Evolutionary conservation across 805 yeast genomes (phyloP).

Genomic region (Zygosaccharomyces bisporus): DNA sequence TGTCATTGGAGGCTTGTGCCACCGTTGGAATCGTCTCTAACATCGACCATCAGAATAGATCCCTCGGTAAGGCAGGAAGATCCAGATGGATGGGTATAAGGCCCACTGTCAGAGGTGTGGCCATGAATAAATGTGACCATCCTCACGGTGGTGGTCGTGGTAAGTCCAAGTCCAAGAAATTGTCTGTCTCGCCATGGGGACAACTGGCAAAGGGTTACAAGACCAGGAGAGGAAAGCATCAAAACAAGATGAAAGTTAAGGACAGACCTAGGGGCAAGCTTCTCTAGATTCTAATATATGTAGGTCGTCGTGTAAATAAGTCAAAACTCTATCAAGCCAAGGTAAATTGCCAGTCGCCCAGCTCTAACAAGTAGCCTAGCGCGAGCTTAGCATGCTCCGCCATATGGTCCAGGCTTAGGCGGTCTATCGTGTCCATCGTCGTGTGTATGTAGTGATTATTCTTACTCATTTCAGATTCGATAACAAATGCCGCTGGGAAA

Average conservation of each 20-base stretch:
- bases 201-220: slow-evolving; percentile 86
- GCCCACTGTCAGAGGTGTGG: slow-evolving; percentile 96
- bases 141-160: slow-evolving; percentile 99
- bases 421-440: slow-evolving; percentile 73
- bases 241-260: slow-evolving; percentile 77
- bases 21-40: slow-evolving; percentile 92
- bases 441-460: slow-evolving; percentile 73
- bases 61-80: slow-evolving; percentile 97
- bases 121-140: slow-evolving; percentile 96
- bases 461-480: slow-evolving; percentile 67
- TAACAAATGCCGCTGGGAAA: slow-evolving; percentile 76
- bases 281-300: background rate
- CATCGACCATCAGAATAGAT: slow-evolving; percentile 82
- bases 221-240: slow-evolving; percentile 87
- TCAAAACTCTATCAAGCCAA: background rate
- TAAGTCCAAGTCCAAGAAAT: slow-evolving; percentile 93
- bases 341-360: slow-evolving; percentile 38
- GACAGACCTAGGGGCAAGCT: slow-evolving; percentile 84
- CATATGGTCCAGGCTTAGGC: slow-evolving; percentile 74
- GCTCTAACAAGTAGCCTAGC: slow-evolving; percentile 68
- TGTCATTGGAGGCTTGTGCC: slow-evolving; percentile 82
- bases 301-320: slow-evolving; percentile 13
- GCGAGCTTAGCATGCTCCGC: slow-evolving; percentile 76
- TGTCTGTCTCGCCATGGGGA: slow-evolving; percentile 96
- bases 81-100: slow-evolving; percentile 87